Evolutionary conservation across 2,329 filamentous ascomycete species (phyloP), one percentile per base, ranked within the genome.

Genomic region (Corniculantispora saksenae): DNA sequence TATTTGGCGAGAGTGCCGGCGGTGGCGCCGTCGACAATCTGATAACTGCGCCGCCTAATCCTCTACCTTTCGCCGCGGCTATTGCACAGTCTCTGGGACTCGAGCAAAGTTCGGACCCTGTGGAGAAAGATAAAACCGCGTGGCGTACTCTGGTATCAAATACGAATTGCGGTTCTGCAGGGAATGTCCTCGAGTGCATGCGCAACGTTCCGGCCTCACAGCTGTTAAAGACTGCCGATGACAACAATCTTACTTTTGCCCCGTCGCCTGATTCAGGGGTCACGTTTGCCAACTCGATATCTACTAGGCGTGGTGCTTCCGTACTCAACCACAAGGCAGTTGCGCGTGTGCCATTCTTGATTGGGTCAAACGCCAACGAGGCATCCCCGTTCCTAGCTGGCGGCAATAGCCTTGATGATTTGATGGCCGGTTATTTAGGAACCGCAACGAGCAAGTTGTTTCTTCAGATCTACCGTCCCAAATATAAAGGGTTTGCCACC

Each of bases 1-100:
- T 89, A 45, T 87, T 83, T 80, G 87, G 87, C 4, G 81, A 89
- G 69, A 80, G 77, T 1, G 82, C 84, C 0, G 83, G 83, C 2
- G 75, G 78, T 0, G 86, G 87, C 45, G 88, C 86, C 0, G 85
- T 87, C 0, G 70, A 73, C n/a, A 61, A 61, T 5, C 70, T 75
- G 1, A 35, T 75, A 12, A 70, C 70, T 0, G 62, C 68, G 43
- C 75, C 75, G 0, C 72, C 73, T 0, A 50, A 69, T 0, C 73
- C 73, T 3, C 38, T 74, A 1, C 74, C 74, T 8, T 75, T 75
- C 35, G 66, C 67, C 1, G 73, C 66, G 0, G 72, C 73, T n/a
- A 74, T 72, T n/a, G n/a, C 32, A 54, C 75, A 19, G 65, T 74
- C 21, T 75, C 74, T 0, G 13, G 63, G 66, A 2, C 63, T 65